A percentile compares a stretch with the other conserved stretches of the same genome.
These are phyloP conservation scores for Suillus clintonianus DNA, from an alignment of 768 basidiomycete species.

Conservation along the genomic window DNA sequence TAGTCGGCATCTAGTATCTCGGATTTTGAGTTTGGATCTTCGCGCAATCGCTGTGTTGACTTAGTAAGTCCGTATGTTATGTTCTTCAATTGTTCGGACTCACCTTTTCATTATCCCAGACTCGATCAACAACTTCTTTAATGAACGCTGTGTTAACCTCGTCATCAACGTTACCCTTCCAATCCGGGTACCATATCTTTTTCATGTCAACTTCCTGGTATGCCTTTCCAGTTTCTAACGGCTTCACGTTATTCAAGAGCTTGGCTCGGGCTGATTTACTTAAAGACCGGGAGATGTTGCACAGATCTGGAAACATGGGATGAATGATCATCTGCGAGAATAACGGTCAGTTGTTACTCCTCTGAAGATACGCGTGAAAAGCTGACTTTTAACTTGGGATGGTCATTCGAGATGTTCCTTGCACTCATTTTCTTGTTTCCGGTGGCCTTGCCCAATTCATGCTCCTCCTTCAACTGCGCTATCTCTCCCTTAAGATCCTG, in stretches of 20 bases:
- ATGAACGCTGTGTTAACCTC: neutral
- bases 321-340: no score
- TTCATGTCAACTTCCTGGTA: neutral
- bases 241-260: no score
- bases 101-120: constrained; percentile 3
- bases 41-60: neutral
- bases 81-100: neutral
- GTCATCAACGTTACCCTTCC: neutral
- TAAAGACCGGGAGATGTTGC: no score
- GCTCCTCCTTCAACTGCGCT: neutral
- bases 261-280: no score
- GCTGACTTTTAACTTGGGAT: neutral
- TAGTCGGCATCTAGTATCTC: neutral
- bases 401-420: neutral
- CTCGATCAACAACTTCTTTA: neutral
- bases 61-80: neutral
- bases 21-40: neutral
- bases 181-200: neutral
- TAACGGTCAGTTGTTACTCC: neutral
- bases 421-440: neutral
- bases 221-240: neutral
- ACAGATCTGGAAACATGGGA: no score
- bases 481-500: neutral
- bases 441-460: neutral
- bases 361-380: neutral